Evolutionary conservation across 2,329 filamentous ascomycete species (phyloP).

Genomic region (Parastagonospora avenae): DNA sequence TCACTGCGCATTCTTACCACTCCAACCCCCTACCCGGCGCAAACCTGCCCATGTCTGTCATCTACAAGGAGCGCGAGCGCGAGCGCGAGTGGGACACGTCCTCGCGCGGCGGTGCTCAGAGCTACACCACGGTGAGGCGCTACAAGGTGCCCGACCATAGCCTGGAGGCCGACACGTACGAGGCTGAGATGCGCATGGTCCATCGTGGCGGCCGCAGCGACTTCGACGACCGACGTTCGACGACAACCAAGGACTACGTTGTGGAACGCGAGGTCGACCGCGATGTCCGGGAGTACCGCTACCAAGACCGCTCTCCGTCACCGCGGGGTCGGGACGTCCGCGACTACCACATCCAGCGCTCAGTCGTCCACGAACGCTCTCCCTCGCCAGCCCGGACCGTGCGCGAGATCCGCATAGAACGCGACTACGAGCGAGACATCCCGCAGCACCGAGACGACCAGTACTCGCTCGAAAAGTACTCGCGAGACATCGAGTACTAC

Average conservation of each 20-base stretch:
- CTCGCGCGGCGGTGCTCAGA: constrained; percentile 42
- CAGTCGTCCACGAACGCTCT: constrained; percentile 51
- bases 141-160: constrained; percentile 60
- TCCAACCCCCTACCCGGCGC: constrained; percentile 3
- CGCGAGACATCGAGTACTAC: constrained; percentile 59
- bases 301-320: constrained; percentile 45
- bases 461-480: constrained; percentile 56
- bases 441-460: constrained; percentile 32
- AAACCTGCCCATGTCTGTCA: constrained; percentile 50
- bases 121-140: constrained; percentile 63
- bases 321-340: constrained; percentile 54
- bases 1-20: constrained; percentile 1
- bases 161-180: constrained; percentile 50
- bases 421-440: constrained; percentile 42
- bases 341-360: constrained; percentile 58
- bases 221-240: constrained; percentile 37
- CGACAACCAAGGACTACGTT: constrained; percentile 44
- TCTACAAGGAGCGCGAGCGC: constrained; percentile 50
- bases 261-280: constrained; percentile 31
- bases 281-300: constrained; percentile 46
- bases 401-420: constrained; percentile 40
- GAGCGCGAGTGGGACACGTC: constrained; percentile 53
- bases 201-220: constrained; percentile 43
- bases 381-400: constrained; percentile 50
- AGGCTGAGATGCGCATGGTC: constrained; percentile 57